phyloP scores from a whole-genome alignment of 129 eudicot genomes.

The Daucus carota region DNA sequence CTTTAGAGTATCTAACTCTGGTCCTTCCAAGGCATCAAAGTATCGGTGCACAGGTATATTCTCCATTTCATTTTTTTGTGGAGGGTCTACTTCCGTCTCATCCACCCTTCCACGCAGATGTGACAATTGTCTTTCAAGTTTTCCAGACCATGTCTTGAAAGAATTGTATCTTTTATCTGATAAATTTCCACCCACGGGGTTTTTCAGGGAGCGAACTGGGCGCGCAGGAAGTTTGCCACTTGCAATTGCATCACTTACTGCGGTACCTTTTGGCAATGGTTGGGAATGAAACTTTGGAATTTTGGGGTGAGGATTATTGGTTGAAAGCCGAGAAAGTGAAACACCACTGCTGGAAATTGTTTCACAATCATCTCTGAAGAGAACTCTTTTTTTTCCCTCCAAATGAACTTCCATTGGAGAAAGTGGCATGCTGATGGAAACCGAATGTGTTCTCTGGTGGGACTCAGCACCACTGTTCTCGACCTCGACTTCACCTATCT shows the following conservation, averaged over 20 bases:
- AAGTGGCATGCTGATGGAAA: conserved; percentile 81
- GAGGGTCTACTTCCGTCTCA: conserved; percentile 19
- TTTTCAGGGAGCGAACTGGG: conserved; percentile 20
- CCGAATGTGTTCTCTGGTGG: conserved; percentile 40
- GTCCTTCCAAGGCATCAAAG: conserved; percentile 87
- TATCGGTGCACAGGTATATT: conserved; percentile 65
- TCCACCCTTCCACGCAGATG: conserved; percentile 43
- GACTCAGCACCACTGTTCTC: conserved; percentile 15
- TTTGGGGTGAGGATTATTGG: conserved; percentile 1
- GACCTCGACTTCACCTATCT: conserved; percentile 17
- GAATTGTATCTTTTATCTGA: conserved; percentile 63
- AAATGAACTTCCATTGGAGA: conserved; percentile 38
- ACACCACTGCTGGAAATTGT: conserved; percentile 11
- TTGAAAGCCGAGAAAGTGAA: conserved; percentile 16
- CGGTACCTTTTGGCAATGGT: conserved; percentile 42
- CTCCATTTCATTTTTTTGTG: conserved; percentile 23
- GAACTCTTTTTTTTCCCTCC: conserved; percentile 28
- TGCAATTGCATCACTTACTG: conserved; percentile 17
- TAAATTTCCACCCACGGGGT: conserved; percentile 21
- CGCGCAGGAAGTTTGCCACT: conserved; percentile 20
- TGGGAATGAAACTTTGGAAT: conserved; percentile 45
- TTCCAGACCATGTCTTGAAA: conserved; percentile 84
- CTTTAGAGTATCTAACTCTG: conserved; percentile 79
- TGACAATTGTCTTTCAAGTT: conserved; percentile 72
- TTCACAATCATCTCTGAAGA: conserved; percentile 32